Evolutionary conservation across 1,139 yeast genomes (phyloP).

Genomic region (Yarrowia galli): DNA sequence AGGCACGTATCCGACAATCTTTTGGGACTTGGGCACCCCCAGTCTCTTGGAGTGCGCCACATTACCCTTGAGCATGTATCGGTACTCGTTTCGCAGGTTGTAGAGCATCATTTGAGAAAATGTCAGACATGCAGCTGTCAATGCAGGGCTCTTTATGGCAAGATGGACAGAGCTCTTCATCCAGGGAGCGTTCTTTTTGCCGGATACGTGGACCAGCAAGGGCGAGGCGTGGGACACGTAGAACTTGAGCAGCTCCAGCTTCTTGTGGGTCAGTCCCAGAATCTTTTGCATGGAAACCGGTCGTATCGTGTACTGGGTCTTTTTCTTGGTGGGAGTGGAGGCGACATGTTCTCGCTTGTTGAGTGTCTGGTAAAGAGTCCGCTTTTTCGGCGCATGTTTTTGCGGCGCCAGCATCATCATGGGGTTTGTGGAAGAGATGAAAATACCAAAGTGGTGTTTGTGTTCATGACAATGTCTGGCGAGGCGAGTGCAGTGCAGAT

Average conservation of each 20-base stretch:
- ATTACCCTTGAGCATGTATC: not conserved
- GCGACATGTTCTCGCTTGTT: not conserved
- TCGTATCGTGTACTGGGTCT: slow-evolving; percentile 2
- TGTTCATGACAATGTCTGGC: no score
- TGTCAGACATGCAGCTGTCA: slow-evolving; percentile 8
- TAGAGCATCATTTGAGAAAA: slow-evolving; percentile 14
- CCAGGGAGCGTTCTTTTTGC: slow-evolving; percentile 7
- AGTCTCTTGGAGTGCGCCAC: not conserved
- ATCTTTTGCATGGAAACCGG: slow-evolving; percentile 11
- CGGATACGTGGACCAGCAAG: slow-evolving; percentile 5
- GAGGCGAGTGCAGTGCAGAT: no score
- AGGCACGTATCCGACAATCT: slow-evolving; percentile 4
- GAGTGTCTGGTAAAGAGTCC: not conserved
- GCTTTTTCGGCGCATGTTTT: not conserved
- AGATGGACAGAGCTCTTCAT: slow-evolving; percentile 1
- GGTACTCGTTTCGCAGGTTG: slow-evolving; percentile 6
- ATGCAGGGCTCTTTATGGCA: not conserved
- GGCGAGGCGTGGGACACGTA: slow-evolving; percentile 13
- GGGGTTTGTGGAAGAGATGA: no score
- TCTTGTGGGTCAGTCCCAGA: not conserved
- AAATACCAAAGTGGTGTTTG: no score
- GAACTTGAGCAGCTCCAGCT: slow-evolving; percentile 26
- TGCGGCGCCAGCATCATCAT: no score
- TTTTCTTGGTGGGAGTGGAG: not conserved
- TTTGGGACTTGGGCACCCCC: not conserved